Conservation (phyloP, 768 basidiomycete species). For the Lactarius hengduanensis region DNA sequence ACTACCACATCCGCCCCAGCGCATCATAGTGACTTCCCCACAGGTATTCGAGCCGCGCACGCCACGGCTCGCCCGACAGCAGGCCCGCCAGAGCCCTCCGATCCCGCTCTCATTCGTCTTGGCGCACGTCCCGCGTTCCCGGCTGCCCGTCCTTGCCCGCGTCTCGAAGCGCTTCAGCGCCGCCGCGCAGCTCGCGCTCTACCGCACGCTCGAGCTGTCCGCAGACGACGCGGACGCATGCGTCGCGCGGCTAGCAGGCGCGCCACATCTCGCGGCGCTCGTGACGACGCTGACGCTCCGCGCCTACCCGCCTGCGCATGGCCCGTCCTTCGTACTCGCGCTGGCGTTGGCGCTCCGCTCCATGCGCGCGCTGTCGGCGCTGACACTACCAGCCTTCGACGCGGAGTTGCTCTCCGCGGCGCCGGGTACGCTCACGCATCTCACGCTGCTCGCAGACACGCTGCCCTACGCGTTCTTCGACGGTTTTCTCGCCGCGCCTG, state of each 20-base stretch:
- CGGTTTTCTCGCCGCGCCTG: conserved; percentile 31
- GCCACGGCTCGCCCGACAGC: conserved; percentile 8
- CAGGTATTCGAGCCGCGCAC: conserved; percentile 4
- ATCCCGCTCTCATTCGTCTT: conserved; percentile 28
- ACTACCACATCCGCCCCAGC: not conserved
- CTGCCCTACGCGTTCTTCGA: conserved; percentile 31
- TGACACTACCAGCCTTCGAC: conserved; percentile 34
- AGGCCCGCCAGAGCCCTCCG: conserved; percentile 16
- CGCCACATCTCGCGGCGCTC: conserved; percentile 31
- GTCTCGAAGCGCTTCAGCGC: conserved; percentile 32
- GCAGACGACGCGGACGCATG: conserved; percentile 27
- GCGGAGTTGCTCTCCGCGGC: conserved; percentile 31
- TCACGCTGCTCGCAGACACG: conserved; percentile 32
- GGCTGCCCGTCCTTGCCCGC: conserved; percentile 30
- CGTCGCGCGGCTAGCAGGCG: conserved; percentile 32
- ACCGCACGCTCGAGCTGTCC: conserved; percentile 32
- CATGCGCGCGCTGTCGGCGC: conserved; percentile 34
- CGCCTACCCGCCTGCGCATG: conserved; percentile 18
- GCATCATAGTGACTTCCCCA: not conserved
- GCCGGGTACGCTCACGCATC: conserved; percentile 29
- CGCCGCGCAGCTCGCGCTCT: conserved; percentile 31
- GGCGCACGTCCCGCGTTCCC: conserved; percentile 25
- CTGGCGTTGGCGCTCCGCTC: conserved; percentile 36
- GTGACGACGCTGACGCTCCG: conserved; percentile 32
- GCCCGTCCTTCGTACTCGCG: conserved; percentile 27